Evolutionary conservation across 768 basidiomycete genomes (phyloP).

Genomic region (Amyloporia xantha): DNA sequence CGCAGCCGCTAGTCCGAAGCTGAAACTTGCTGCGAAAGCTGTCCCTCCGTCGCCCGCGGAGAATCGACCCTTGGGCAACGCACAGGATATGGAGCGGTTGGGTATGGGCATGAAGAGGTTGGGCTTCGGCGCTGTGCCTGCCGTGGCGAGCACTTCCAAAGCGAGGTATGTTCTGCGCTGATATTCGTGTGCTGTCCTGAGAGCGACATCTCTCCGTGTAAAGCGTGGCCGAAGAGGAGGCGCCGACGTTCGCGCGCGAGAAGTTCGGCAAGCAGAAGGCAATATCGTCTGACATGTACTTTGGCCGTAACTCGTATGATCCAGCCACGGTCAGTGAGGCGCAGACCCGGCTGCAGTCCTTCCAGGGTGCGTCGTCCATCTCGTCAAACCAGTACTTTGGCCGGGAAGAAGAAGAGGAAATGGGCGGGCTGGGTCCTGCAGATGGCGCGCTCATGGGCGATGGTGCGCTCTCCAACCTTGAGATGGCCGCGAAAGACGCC

Average conservation of each 20-base stretch:
- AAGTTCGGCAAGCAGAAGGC: constrained; percentile 91
- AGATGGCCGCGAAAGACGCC: constrained; percentile 68
- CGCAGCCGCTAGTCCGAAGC: constrained; percentile 1
- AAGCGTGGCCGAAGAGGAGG: constrained; percentile 40
- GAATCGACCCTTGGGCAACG: constrained; percentile 29
- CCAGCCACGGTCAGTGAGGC: constrained; percentile 65
- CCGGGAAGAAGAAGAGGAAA: constrained; percentile 62
- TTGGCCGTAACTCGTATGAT: constrained; percentile 86
- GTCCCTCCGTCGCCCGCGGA: constrained; percentile 19
- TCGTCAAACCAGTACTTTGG: constrained; percentile 97
- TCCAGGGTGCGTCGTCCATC: constrained; percentile 89
- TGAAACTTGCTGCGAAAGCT: constrained; percentile 19
- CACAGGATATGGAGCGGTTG: constrained; percentile 47
- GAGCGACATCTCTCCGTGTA: not conserved
- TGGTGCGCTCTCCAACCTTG: constrained; percentile 45
- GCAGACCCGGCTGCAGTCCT: constrained; percentile 70
- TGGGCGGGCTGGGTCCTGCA: constrained; percentile 29
- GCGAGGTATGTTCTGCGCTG: constrained; percentile 28
- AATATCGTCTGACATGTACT: constrained; percentile 98
- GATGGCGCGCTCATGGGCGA: constrained; percentile 52
- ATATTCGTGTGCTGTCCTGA: not conserved
- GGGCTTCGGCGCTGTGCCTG: constrained; percentile 80
- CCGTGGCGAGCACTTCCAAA: constrained; percentile 47
- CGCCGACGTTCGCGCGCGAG: constrained; percentile 77
- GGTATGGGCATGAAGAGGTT: constrained; percentile 72